phyloP scores from a whole-genome alignment of 2,329 filamentous ascomycete species.

The Aspergillus arachidicola region DNA sequence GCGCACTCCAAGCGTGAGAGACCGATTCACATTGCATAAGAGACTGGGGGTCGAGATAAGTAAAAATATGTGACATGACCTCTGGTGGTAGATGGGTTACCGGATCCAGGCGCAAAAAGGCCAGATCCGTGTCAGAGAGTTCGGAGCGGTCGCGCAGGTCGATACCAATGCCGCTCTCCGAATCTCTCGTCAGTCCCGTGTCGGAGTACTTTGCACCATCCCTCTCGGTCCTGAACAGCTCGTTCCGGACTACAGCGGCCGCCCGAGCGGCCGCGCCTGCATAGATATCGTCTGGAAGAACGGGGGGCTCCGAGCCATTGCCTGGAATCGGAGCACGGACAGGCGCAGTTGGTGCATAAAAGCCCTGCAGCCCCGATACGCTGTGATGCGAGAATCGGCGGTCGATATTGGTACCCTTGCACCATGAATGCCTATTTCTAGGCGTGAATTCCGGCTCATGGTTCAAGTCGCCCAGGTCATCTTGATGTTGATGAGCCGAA shows the following conservation, averaged over 20 bases:
- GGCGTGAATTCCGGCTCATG: conserved; percentile 24
- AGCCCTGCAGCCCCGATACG: conserved; percentile 36
- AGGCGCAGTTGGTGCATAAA: conserved; percentile 34
- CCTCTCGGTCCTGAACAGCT: conserved; percentile 37
- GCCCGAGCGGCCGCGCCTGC: conserved; percentile 50
- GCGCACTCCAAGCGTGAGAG: conserved; percentile 58
- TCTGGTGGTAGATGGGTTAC: conserved; percentile 60
- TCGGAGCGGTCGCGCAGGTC: conserved; percentile 43
- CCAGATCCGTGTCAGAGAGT: conserved; percentile 35
- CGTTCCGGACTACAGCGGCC: conserved; percentile 54
- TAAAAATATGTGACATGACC: conserved; percentile 60
- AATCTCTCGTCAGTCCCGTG: conserved; percentile 40
- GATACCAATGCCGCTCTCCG: conserved; percentile 54
- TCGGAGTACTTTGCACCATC: conserved; percentile 36
- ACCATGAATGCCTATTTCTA: conserved; percentile 29
- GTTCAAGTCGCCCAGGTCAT: conserved; percentile 15
- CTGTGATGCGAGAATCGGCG: conserved; percentile 41
- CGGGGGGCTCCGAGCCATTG: conserved; percentile 40
- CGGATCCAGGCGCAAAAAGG: conserved; percentile 53
- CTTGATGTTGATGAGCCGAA: conserved; percentile 21
- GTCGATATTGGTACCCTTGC: conserved; percentile 33
- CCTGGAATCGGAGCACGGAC: conserved; percentile 38
- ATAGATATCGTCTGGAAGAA: conserved; percentile 42
- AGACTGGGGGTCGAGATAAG: conserved; percentile 60
- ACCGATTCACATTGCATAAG: conserved; percentile 59